Evolutionary conservation across 2,329 filamentous ascomycete genomes (phyloP).

Genomic region (Immersiporthe knoxdaviesiana): DNA sequence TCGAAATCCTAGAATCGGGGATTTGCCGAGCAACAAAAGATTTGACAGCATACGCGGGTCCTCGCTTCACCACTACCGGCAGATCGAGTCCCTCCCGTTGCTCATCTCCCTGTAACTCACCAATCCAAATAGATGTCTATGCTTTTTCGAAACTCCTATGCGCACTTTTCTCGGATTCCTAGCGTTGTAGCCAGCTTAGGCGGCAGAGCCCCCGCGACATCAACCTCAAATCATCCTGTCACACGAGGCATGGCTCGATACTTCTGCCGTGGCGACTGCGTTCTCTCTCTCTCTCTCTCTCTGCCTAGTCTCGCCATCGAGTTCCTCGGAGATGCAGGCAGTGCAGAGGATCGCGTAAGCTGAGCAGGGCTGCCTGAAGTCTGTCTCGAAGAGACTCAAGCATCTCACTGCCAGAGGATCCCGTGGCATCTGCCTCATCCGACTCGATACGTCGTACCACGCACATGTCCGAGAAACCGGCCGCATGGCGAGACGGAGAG

Average conservation of each 20-base stretch:
- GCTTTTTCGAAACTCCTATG: too few species aligned
- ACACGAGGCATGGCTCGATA: neutral
- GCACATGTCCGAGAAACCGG: neutral
- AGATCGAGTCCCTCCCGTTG: neutral
- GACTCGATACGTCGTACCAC: neutral
- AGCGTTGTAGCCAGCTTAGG: neutral
- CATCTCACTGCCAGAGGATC: neutral
- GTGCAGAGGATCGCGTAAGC: neutral
- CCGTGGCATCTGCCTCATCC: neutral
- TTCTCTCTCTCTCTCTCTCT: too few species aligned
- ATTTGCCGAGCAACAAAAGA: neutral
- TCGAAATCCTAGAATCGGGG: neutral
- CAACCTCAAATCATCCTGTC: neutral
- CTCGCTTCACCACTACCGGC: slow-evolving; percentile 1
- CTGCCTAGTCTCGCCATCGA: neutral
- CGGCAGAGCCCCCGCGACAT: neutral
- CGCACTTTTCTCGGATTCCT: neutral
- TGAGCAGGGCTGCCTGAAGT: neutral
- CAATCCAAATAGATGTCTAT: too few species aligned
- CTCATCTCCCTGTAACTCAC: too few species aligned
- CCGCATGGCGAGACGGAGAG: neutral
- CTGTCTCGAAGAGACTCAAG: neutral
- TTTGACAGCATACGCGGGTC: neutral
- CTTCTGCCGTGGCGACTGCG: neutral
- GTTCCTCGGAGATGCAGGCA: neutral